These are phyloP conservation scores for Sporothrix euskadiensis DNA, from an alignment of 2,329 filamentous ascomycete species.

Conservation along the genomic window DNA sequence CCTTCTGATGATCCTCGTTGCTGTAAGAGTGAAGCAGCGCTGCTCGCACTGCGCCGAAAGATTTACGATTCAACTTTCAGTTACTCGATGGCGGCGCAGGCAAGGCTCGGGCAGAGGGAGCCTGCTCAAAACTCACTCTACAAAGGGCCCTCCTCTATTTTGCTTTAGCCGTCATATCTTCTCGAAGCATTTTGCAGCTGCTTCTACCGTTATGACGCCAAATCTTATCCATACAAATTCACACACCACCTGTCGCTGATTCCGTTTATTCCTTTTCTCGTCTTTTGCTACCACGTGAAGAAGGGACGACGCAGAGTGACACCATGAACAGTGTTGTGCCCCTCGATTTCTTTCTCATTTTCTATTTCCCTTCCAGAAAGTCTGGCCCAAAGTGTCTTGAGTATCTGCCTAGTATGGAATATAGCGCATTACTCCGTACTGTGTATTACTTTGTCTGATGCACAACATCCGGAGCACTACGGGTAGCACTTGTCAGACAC, in stretches of 20 bases:
- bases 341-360: neutral
- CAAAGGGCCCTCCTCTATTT: neutral
- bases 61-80: neutral
- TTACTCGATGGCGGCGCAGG: neutral
- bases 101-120: constrained; percentile 6
- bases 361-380: constrained; percentile 8
- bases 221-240: neutral
- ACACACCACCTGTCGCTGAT: neutral
- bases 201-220: constrained; percentile 4
- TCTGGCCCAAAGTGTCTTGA: neutral
- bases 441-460: neutral
- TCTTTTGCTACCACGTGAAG: neutral
- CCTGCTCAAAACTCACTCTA: neutral
- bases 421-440: neutral
- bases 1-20: neutral
- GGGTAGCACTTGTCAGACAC: neutral
- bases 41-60: neutral
- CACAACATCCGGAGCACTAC: constrained; percentile 11
- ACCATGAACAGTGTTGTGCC: neutral
- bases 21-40: neutral
- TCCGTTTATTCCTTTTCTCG: neutral
- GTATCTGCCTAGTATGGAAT: constrained; percentile 5
- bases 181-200: neutral
- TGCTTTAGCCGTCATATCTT: neutral
- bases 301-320: neutral